phyloP scores from a whole-genome alignment of 176 grass and related monocot genomes.

The Avena insularis region DNA sequence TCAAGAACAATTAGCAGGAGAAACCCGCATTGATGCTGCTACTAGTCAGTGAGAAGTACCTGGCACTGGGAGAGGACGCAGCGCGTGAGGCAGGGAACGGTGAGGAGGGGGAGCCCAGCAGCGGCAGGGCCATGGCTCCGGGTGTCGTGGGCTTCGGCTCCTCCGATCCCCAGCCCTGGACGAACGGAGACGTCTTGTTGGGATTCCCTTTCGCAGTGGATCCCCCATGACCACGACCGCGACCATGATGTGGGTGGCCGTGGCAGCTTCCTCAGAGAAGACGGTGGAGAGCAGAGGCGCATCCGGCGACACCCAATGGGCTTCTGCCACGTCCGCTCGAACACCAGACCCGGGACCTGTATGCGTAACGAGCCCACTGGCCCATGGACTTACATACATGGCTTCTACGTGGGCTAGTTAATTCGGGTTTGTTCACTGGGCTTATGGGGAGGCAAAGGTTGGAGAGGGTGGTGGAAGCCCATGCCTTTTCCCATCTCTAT shows the following conservation, averaged over 20 bases:
- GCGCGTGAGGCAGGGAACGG: neutral
- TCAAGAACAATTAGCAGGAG: neutral
- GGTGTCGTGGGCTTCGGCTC: neutral
- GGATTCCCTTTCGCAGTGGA: neutral
- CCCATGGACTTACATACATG: no score
- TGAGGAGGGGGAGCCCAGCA: slow-evolving; percentile 1
- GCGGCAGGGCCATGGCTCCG: slow-evolving; percentile 27
- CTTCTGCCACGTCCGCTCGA: neutral
- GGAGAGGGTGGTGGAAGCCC: no score
- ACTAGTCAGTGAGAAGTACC: slow-evolving; percentile 6
- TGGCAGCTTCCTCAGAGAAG: neutral
- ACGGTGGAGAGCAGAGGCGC: neutral
- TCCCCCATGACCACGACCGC: neutral
- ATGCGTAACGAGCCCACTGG: no score
- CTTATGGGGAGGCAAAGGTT: no score
- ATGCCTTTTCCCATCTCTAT: no score
- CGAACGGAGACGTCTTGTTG: neutral
- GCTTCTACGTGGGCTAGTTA: no score
- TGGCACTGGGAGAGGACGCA: neutral
- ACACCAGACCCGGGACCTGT: no score
- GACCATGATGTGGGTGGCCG: slow-evolving; percentile 11
- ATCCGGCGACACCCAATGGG: slow-evolving; percentile 36
- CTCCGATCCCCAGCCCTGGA: neutral
- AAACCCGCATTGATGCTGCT: neutral
- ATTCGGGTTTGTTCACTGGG: no score